A percentile compares a stretch with the other conserved stretches of the same genome.
phyloP scores from a whole-genome alignment of 1,284 basidiomycete species.

The Agroathelia rolfsii region DNA sequence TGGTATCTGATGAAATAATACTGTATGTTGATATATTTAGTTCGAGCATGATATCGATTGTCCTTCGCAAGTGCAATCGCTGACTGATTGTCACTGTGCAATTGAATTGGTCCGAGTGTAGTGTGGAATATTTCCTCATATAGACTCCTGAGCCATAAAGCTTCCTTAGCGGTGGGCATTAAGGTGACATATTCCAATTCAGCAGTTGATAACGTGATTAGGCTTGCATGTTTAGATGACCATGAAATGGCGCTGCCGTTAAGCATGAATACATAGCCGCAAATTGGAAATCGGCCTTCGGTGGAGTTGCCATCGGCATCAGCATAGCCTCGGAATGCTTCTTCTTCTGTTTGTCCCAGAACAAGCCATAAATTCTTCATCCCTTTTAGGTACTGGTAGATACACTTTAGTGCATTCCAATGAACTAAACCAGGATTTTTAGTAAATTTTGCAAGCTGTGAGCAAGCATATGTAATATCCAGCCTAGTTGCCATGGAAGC shows the following conservation, averaged over 20 bases:
- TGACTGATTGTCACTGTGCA: conserved; percentile 18
- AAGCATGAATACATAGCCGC: conserved; percentile 17
- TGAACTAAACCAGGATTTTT: conserved; percentile 21
- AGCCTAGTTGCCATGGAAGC: conserved; percentile 23
- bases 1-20: conserved; percentile 27
- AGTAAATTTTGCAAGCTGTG: conserved; percentile 20
- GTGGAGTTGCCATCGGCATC: conserved; percentile 19
- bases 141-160: conserved; percentile 26
- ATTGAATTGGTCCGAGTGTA: conserved; percentile 10
- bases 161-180: conserved; percentile 22
- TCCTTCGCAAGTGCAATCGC: conserved; percentile 20
- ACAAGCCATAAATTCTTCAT: conserved; percentile 17
- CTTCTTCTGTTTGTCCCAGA: conserved; percentile 8
- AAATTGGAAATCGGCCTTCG: conserved; percentile 16
- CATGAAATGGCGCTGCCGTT: conserved; percentile 26
- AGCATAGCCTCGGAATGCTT: conserved; percentile 12
- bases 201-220: conserved; percentile 28
- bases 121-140: conserved; percentile 19
- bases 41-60: conserved; percentile 25
- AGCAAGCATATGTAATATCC: conserved; percentile 26
- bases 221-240: conserved; percentile 25
- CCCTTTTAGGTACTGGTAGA: conserved; percentile 24
- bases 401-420: conserved; percentile 24
- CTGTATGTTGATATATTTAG: conserved; percentile 33
- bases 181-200: conserved; percentile 33